Conservation (phyloP, 2,329 filamentous ascomycete genomes). For the Paraphoma sp. region DNA sequence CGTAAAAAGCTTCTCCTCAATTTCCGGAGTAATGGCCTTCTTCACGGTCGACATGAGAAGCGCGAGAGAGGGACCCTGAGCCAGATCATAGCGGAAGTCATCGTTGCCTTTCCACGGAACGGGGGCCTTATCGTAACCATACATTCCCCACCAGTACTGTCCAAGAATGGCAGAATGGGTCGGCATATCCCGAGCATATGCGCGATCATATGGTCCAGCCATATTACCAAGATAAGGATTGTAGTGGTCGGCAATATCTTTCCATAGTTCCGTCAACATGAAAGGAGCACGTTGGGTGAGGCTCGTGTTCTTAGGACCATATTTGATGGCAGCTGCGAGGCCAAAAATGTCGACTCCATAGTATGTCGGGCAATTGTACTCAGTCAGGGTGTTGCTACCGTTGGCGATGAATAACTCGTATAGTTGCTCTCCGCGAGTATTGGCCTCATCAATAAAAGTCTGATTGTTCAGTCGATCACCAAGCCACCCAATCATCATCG, state of each 20-base stretch:
- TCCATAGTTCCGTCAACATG: conserved; percentile 44
- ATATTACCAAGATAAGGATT: conserved; percentile 47
- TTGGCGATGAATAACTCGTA: conserved; percentile 29
- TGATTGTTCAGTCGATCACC: conserved; percentile 48
- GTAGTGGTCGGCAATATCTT: conserved; percentile 46
- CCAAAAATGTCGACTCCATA: conserved; percentile 53
- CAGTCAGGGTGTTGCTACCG: conserved; percentile 44
- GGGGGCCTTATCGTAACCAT: conserved; percentile 49
- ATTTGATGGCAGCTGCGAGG: conserved; percentile 48
- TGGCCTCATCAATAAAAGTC: conserved; percentile 47
- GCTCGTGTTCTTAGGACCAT: conserved; percentile 39
- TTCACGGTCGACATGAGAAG: conserved; percentile 32
- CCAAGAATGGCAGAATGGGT: conserved; percentile 51
- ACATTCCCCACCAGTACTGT: conserved; percentile 54
- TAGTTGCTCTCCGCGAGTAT: conserved; percentile 38
- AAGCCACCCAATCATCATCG: conserved; percentile 51
- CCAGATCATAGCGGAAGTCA: conserved; percentile 52
- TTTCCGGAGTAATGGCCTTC: conserved; percentile 2
- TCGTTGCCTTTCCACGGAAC: conserved; percentile 48
- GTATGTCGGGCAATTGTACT: conserved; percentile 53
- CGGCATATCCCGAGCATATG: conserved; percentile 51
- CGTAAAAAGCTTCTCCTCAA: conserved; percentile 2
- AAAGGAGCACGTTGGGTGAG: conserved; percentile 37
- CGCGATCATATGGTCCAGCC: conserved; percentile 48
- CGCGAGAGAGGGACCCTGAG: conserved; percentile 51